These are phyloP conservation scores for Talaromyces piceae DNA, from an alignment of 2,329 filamentous ascomycete species.

Conservation along the genomic window DNA sequence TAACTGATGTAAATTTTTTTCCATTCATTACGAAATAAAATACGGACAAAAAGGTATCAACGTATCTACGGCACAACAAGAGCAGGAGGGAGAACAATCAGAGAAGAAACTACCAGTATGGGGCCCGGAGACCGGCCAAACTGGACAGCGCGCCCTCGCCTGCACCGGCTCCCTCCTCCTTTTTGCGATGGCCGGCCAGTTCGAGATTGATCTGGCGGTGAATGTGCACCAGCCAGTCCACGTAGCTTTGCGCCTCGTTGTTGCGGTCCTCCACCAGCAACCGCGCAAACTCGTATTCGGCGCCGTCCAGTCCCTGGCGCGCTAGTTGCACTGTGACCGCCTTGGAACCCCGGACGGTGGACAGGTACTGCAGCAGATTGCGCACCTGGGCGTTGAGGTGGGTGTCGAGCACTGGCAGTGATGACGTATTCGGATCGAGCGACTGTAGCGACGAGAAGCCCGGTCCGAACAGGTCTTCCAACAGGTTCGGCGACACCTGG, in stretches of 20 bases:
- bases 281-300: conserved; percentile 92
- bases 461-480: conserved; percentile 82
- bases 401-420: conserved; percentile 77
- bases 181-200: conserved; percentile 46
- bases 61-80: conserved; percentile 1
- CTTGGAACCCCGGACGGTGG: conserved; percentile 73
- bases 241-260: conserved; percentile 95
- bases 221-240: conserved; percentile 95
- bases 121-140: conserved; percentile 39
- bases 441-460: conserved; percentile 62
- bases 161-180: conserved; percentile 33
- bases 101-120: conserved; percentile 33
- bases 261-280: conserved; percentile 90
- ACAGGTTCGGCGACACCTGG: conserved; percentile 84
- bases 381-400: conserved; percentile 91
- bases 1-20: not conserved
- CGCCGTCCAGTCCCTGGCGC: conserved; percentile 84
- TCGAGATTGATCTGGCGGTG: conserved; percentile 91
- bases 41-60: not conserved
- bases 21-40: not conserved
- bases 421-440: conserved; percentile 73
- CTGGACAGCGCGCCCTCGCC: conserved; percentile 37
- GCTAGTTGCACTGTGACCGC: conserved; percentile 84
- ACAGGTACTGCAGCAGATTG: conserved; percentile 84
- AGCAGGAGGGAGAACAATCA: not conserved